Conservation (phyloP, 352 stramenopile genomes). For the Phytophthora chlamydospora region DNA sequence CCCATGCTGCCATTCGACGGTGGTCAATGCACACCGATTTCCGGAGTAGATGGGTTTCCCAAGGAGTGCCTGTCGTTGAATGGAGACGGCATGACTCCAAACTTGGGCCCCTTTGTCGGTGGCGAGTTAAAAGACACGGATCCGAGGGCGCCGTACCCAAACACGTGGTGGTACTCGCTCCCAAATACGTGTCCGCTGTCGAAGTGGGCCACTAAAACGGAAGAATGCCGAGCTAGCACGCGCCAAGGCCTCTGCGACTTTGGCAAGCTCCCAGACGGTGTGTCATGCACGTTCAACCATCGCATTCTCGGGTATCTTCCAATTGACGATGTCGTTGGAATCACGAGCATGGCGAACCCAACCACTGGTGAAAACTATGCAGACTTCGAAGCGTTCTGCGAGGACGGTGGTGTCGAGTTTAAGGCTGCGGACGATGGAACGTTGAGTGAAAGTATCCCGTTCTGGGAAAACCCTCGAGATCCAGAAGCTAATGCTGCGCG, state of each 20-base stretch:
- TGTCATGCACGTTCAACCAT: constrained; percentile 52
- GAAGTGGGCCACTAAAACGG: constrained; percentile 33
- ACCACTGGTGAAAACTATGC: constrained; percentile 28
- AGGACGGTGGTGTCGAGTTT: constrained; percentile 54
- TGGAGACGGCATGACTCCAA: constrained; percentile 45
- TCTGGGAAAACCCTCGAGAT: constrained; percentile 56
- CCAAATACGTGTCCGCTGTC: constrained; percentile 63
- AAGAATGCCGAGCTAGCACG: constrained; percentile 27
- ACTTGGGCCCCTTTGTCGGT: constrained; percentile 66
- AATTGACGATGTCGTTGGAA: constrained; percentile 64
- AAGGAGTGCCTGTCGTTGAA: constrained; percentile 55
- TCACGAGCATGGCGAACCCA: constrained; percentile 48
- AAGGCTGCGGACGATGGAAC: constrained; percentile 30
- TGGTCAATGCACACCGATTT: constrained; percentile 49
- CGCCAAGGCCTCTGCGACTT: constrained; percentile 47
- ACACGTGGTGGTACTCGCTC: constrained; percentile 75
- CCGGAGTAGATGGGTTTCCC: constrained; percentile 29
- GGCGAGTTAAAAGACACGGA: constrained; percentile 40
- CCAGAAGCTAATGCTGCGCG: constrained; percentile 39
- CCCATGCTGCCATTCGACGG: constrained; percentile 40
- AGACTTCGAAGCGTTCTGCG: constrained; percentile 54
- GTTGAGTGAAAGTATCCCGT: constrained; percentile 44
- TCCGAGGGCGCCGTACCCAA: constrained; percentile 45
- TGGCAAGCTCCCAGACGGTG: constrained; percentile 44
- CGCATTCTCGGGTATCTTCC: constrained; percentile 48